These are phyloP conservation scores for Sordaria brevicollis DNA, from an alignment of 495 filamentous ascomycete species.

Conservation along the genomic window DNA sequence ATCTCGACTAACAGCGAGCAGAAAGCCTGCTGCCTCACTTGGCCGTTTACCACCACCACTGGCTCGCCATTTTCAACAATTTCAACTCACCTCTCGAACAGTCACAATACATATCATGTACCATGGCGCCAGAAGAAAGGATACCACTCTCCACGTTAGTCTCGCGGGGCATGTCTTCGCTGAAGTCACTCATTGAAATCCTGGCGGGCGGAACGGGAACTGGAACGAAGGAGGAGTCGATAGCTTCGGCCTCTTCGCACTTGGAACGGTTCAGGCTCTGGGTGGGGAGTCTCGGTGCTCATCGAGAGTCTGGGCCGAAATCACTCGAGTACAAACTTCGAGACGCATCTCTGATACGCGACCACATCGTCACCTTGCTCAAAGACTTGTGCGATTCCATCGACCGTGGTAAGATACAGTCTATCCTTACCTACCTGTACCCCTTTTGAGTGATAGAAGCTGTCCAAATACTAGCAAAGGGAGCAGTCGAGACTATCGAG, in stretches of 20 bases:
- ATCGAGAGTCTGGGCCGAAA: constrained; percentile 1
- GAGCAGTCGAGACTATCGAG: no score
- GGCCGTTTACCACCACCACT: no score
- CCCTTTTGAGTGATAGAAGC: no score
- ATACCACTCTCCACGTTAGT: neutral
- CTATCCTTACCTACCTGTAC: no score
- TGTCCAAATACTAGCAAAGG: no score
- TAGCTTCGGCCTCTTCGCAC: neutral
- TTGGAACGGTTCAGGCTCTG: constrained; percentile 1
- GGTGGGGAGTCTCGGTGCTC: constrained; percentile 1
- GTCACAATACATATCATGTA: neutral
- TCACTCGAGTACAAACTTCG: constrained; percentile 2
- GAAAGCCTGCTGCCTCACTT: no score
- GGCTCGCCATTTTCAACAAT: no score
- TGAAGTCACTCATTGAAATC: neutral
- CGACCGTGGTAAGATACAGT: constrained; percentile 2
- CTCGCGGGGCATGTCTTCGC: neutral
- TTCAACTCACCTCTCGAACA: no score
- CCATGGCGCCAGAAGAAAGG: neutral
- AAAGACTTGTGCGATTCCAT: neutral
- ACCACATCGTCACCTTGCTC: constrained; percentile 1
- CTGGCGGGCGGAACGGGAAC: no score
- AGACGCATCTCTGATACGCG: constrained; percentile 7
- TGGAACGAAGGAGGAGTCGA: neutral
- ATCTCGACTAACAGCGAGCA: no score